Percentiles rank a stretch among this genome's conserved stretches.
phyloP scores from a whole-genome alignment of 192 early-diverging fungal species.

The Rhizophlyctis rosea region DNA sequence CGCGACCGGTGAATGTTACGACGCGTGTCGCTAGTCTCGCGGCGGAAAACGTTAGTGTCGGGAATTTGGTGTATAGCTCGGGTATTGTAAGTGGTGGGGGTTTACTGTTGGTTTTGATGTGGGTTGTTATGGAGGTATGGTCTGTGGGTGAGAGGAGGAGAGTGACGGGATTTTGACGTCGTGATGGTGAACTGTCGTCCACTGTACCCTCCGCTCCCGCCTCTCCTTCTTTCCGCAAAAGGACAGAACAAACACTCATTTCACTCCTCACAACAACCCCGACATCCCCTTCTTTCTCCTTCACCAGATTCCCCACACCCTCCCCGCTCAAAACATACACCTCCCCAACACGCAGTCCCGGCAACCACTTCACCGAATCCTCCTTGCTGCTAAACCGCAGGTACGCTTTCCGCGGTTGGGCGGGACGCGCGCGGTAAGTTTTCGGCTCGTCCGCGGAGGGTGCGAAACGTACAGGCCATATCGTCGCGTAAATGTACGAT shows the following conservation, averaged over 20 bases:
- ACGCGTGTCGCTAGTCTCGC: background rate
- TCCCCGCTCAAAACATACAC: background rate
- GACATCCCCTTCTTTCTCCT: no score
- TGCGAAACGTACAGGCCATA: background rate
- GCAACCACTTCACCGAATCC: background rate
- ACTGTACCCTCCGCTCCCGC: background rate
- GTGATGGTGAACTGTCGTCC: background rate
- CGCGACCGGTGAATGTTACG: constrained; percentile 5
- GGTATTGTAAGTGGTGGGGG: no score
- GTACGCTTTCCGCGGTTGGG: background rate
- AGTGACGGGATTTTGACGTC: background rate
- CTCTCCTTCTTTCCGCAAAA: background rate
- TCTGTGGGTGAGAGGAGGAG: background rate
- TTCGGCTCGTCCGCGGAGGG: no score
- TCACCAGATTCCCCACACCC: no score
- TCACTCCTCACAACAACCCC: background rate
- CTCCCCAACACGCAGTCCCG: background rate
- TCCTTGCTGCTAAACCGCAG: background rate
- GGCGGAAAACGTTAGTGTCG: no score
- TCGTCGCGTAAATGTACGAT: no score
- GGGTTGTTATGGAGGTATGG: background rate
- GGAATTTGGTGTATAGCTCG: no score
- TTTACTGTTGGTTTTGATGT: background rate
- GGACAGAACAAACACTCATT: background rate
- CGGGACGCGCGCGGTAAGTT: background rate